Evolutionary conservation across 352 stramenopile species (phyloP).

Genomic region (Phytopythium helicoides): DNA sequence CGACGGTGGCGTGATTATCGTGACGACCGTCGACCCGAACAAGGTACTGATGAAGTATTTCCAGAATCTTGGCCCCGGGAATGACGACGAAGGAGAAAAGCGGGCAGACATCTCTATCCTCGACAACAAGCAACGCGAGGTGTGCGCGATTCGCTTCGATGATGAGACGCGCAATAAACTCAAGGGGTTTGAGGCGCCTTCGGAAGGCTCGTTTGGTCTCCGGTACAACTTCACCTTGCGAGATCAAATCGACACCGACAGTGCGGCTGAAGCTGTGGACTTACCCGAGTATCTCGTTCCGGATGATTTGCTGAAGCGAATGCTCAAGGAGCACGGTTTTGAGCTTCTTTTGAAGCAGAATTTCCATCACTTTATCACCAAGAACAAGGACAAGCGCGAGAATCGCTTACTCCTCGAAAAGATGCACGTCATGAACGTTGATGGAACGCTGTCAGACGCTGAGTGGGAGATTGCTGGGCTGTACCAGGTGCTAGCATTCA

Average conservation of each 20-base stretch:
- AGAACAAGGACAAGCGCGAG: slow-evolving; percentile 64
- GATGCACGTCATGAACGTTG: slow-evolving; percentile 88
- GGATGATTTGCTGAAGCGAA: slow-evolving; percentile 62
- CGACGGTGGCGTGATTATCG: slow-evolving; percentile 94
- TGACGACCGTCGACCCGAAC: slow-evolving; percentile 97
- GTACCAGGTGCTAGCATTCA: slow-evolving; percentile 85
- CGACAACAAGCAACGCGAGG: slow-evolving; percentile 71
- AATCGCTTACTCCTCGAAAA: slow-evolving; percentile 72
- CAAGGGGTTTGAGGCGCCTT: slow-evolving; percentile 28
- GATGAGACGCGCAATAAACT: slow-evolving; percentile 48
- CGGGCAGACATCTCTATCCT: slow-evolving; percentile 51
- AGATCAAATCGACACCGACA: slow-evolving; percentile 60
- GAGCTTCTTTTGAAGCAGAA: slow-evolving; percentile 83
- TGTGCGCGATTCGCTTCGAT: slow-evolving; percentile 80
- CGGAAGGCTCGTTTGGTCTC: slow-evolving; percentile 72
- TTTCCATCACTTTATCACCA: slow-evolving; percentile 81
- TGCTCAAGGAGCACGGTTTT: slow-evolving; percentile 76
- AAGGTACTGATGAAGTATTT: slow-evolving; percentile 88
- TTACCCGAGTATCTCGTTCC: slow-evolving; percentile 91
- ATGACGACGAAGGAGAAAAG: slow-evolving; percentile 18
- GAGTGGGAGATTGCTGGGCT: slow-evolving; percentile 87
- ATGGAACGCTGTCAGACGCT: slow-evolving; percentile 76
- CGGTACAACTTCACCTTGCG: slow-evolving; percentile 91
- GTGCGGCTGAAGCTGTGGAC: slow-evolving; percentile 74
- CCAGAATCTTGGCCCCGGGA: slow-evolving; percentile 43